Conservation (phyloP, 768 basidiomycete species). For the Tremella yokohamensis region DNA sequence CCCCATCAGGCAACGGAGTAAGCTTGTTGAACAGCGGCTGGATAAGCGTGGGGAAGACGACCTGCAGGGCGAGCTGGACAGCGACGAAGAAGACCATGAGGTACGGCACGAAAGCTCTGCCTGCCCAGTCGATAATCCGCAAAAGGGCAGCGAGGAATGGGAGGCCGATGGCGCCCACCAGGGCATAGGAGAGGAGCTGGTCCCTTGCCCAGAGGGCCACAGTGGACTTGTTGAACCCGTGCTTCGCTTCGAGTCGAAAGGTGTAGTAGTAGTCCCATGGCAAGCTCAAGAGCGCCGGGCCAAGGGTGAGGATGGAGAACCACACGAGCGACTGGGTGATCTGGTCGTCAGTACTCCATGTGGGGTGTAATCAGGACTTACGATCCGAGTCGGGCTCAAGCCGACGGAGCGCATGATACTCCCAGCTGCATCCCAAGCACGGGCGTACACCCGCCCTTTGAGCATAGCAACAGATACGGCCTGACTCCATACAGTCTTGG, state of each 20-base stretch:
- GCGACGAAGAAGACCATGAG: constrained; percentile 86
- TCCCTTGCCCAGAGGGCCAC: constrained; percentile 71
- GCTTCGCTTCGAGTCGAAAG: constrained; percentile 89
- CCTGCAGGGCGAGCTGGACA: constrained; percentile 75
- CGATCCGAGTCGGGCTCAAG: constrained; percentile 70
- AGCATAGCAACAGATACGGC: constrained; percentile 66
- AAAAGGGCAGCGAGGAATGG: constrained; percentile 86
- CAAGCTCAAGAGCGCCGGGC: constrained; percentile 66
- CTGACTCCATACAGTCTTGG: constrained; percentile 73
- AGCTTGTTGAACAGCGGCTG: constrained; percentile 98
- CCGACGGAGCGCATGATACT: constrained; percentile 57
- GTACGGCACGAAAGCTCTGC: constrained; percentile 86
- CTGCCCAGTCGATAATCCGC: constrained; percentile 87
- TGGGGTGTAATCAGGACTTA: constrained; percentile 48
- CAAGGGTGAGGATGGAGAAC: constrained; percentile 60
- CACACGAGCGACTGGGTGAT: constrained; percentile 81
- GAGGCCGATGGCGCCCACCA: constrained; percentile 69
- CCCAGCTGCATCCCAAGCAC: constrained; percentile 72
- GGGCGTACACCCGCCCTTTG: constrained; percentile 73
- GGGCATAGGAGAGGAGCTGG: constrained; percentile 70
- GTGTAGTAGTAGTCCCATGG: constrained; percentile 80
- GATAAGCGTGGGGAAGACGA: constrained; percentile 54
- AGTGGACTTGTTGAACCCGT: constrained; percentile 96
- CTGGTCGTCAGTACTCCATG: constrained; percentile 52
- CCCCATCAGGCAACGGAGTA: constrained; percentile 73